These are phyloP conservation scores for Phellopilus nigrolimitatus DNA, from an alignment of 1,284 basidiomycete genomes.

Conservation along the genomic window DNA sequence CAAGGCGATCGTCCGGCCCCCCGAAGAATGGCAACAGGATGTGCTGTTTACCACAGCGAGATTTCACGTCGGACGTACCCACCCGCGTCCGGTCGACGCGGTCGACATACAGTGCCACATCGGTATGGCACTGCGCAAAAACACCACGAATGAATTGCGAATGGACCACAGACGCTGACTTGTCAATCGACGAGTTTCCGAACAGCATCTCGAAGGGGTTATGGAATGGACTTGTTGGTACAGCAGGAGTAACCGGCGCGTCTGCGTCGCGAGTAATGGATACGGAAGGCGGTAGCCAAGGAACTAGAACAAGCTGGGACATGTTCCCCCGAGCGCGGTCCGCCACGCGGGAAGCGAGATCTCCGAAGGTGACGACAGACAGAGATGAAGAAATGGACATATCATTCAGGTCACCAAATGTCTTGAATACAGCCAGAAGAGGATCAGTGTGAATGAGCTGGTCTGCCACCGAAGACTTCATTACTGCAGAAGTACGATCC, in stretches of 20 bases:
- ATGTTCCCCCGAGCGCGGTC: slow-evolving; percentile 42
- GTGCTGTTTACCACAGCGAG: slow-evolving; percentile 34
- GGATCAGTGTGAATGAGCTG: slow-evolving; percentile 54
- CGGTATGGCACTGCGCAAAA: slow-evolving; percentile 45
- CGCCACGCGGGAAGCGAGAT: slow-evolving; percentile 48
- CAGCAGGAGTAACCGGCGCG: slow-evolving; percentile 19
- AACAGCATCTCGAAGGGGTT: slow-evolving; percentile 64
- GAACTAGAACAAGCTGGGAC: slow-evolving; percentile 57
- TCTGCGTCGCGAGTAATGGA: slow-evolving; percentile 23
- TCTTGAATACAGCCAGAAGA: slow-evolving; percentile 55
- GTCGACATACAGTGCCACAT: slow-evolving; percentile 70
- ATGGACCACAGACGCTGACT: slow-evolving; percentile 36
- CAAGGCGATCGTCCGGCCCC: slow-evolving; percentile 64
- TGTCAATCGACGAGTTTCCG: slow-evolving; percentile 32
- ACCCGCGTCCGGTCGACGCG: slow-evolving; percentile 33
- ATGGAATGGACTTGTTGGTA: slow-evolving; percentile 19
- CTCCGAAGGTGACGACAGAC: slow-evolving; percentile 53
- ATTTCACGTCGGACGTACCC: slow-evolving; percentile 26
- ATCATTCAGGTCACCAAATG: slow-evolving; percentile 55
- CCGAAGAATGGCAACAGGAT: slow-evolving; percentile 68
- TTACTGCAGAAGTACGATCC: slow-evolving; percentile 64
- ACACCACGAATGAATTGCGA: slow-evolving; percentile 58
- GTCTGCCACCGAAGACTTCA: slow-evolving; percentile 57
- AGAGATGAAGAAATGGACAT: slow-evolving; percentile 49
- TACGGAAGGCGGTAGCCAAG: slow-evolving; percentile 51